Evolutionary conservation across 495 filamentous ascomycete genomes (phyloP).

Genomic region (Parathielavia hyrcaniae): DNA sequence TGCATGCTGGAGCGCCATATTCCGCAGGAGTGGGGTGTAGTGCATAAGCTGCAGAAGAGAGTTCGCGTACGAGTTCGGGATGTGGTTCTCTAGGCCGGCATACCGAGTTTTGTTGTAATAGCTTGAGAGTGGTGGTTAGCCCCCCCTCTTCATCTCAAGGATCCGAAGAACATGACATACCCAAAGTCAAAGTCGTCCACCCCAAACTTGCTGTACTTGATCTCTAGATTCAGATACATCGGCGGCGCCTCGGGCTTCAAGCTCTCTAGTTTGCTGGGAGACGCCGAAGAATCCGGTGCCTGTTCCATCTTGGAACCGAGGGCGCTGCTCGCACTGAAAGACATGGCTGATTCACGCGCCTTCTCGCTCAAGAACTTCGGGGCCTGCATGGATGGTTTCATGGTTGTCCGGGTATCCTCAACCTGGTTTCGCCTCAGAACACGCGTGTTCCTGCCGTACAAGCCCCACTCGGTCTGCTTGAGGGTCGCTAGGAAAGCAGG

Average conservation of each 20-base stretch:
- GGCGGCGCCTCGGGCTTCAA: constrained; percentile 68
- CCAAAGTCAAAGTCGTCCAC: constrained; percentile 97
- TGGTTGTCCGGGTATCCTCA: constrained; percentile 62
- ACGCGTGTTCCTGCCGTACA: constrained; percentile 70
- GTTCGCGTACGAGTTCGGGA: constrained; percentile 93
- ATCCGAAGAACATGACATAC: constrained; percentile 42
- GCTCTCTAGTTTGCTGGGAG: constrained; percentile 53
- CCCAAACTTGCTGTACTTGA: constrained; percentile 95
- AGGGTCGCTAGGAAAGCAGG: constrained; percentile 62
- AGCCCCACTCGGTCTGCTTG: constrained; percentile 61
- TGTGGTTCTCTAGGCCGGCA: constrained; percentile 92
- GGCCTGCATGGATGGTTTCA: constrained; percentile 51
- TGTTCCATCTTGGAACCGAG: constrained; percentile 28
- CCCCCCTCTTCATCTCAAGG: neutral
- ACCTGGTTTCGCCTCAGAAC: constrained; percentile 70
- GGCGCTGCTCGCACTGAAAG: constrained; percentile 43
- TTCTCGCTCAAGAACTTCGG: constrained; percentile 94
- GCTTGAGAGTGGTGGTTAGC: constrained; percentile 39
- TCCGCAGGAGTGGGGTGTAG: constrained; percentile 81
- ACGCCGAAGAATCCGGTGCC: constrained; percentile 51
- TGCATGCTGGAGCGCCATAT: constrained; percentile 83
- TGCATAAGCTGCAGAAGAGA: constrained; percentile 85
- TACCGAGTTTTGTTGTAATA: constrained; percentile 88
- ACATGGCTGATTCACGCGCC: constrained; percentile 58
- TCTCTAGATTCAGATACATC: constrained; percentile 85